Conservation (phyloP, 306 rosid genomes). For the Dalbergia cultrata region DNA sequence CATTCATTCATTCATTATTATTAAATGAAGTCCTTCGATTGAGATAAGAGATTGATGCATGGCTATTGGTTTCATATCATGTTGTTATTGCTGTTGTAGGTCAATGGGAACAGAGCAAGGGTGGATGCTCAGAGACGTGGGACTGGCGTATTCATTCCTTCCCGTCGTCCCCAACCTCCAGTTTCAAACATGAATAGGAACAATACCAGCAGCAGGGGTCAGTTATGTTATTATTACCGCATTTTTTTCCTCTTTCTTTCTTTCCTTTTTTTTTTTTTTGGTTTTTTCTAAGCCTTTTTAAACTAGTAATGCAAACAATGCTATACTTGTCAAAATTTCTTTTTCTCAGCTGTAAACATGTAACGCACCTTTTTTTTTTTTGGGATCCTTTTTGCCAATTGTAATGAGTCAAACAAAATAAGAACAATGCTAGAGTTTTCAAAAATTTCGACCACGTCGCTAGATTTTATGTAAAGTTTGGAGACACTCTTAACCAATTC, state of each 20-base stretch:
- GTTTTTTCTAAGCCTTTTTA: neutral
- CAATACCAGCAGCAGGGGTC: constrained; percentile 7
- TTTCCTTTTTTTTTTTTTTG: neutral
- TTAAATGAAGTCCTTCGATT: neutral
- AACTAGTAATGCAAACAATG: neutral
- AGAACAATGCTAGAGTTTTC: neutral
- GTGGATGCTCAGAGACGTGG: neutral
- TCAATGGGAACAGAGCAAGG: neutral
- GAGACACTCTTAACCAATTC: neutral
- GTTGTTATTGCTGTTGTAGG: neutral
- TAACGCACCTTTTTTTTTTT: no score
- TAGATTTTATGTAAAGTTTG: neutral
- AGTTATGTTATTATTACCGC: neutral
- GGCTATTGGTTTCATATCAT: neutral
- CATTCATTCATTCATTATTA: neutral
- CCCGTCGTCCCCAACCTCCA: neutral
- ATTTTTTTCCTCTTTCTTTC: neutral
- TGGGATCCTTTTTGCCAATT: no score
- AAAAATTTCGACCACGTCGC: neutral
- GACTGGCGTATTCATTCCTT: constrained; percentile 46
- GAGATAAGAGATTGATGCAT: neutral
- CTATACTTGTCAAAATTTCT: no score
- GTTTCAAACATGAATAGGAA: neutral
- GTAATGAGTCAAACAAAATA: neutral
- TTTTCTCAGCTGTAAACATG: no score